Base-by-base conservation (phyloP, 1,139 yeast species). In the Pichia kudriavzevii region DNA sequence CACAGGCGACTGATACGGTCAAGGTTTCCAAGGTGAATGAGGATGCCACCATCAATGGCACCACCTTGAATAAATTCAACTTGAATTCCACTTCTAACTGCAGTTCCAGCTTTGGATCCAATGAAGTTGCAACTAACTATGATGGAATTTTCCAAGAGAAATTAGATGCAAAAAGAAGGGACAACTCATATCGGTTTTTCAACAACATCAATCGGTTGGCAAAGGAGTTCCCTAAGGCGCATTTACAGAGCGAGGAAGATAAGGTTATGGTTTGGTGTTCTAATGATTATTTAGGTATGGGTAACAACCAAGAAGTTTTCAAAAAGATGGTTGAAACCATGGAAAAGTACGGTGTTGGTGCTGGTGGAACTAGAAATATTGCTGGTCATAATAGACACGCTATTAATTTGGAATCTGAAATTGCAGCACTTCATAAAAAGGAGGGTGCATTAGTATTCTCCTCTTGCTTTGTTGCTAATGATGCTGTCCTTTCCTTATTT, bases 231-330 rank as follows among this genome's bases (percentile, higher is more conserved):
- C 99, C 99, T 29, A 66, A 65, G 52, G 98, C 98, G 29, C 98
- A 91, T 56, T 75, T 93, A 47, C 69, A 77, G 36, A 48, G 60
- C 30, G 88, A 79, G 53, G 66, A 67, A 14, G 94, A 85, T 51
- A 82, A 83, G 58, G 98, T 91, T 42, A 84, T 95, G 39, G 98
- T 91, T 39, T 91, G 98, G 98, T 91, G 98, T 56, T 87, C 97
- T 30, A 91, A 91, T 59, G 99, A 91, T 61, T 91, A 91, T 61
- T 69, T 91, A 44, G 96, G 97, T 14, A 83, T 93, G 93, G 93
- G 96, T 34, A 76, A 74, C 54, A 81, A 91, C 58, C 71, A 71
- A 43, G 65, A 66, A 41, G 91, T 91, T 30, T 64, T 84, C 43
- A 63, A 71, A 17, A 79, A 78, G 40, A 91, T 91, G 94, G 81